Base-by-base conservation (phyloP, 2,329 filamentous ascomycete genomes). In the Exophiala oligosperma region DNA sequence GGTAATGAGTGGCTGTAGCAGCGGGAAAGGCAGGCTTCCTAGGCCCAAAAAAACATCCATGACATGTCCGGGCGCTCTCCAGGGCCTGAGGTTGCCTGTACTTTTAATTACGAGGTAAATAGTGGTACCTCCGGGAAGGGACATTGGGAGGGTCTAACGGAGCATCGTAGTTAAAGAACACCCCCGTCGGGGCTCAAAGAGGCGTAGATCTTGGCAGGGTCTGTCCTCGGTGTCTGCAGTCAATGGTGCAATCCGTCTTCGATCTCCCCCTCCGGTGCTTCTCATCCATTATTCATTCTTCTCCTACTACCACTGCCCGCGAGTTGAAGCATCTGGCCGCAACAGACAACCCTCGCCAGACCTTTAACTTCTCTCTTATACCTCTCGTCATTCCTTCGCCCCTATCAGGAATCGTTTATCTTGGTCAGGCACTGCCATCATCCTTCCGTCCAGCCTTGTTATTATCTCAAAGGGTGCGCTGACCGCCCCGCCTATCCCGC, bases 401-500 rank as follows among this genome's bases (percentile, higher is more conserved):
- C 46, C 28, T 28, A 28, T n/a, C 24, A 28, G 17, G 43, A 46
- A n/a, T 8, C 28, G 3, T 29, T 11, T 23, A n/a, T 26, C 26
- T 29, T 47, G 24, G 23, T 17, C 23, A 28, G 26, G 28, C 24
- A 48, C 24, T 29, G 24, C 44, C 24, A 8, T n/a, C 46, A 48
- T 29, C 28, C 23, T n/a, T 24, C 32, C 24, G 28, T 14, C 46
- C 24, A 48, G 46, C 24, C 46, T 29, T 29, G 24, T 47, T n/a
- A 29, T 32, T 29, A 48, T 28, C 28, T 29, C 28, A 26, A 17
- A 48, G 46, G 26, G 44, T 48, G 44, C 44, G 46, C 46, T 54
- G 52, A 54, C 43, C 43, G 52, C 52, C 43, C 52, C 52, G 52
- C 52, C 41, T 28, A 48, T 26, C 32, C 52, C 52, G 32, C 52